Evolutionary conservation across 257 asterid genomes (phyloP).

Genomic region (Linderniella brevidens): DNA sequence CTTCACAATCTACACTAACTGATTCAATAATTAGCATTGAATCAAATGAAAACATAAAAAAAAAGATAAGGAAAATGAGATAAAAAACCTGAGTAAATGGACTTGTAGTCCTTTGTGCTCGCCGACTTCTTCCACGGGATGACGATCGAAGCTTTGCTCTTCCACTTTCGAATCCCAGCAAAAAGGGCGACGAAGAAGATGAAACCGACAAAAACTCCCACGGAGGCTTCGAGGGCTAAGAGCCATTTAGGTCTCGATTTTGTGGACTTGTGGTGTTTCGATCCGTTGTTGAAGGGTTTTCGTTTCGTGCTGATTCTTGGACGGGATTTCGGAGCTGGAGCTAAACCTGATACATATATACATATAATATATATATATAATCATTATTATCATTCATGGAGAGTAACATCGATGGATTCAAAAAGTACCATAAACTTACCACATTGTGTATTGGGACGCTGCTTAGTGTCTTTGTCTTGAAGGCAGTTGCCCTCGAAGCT

Average conservation of each 20-base stretch:
- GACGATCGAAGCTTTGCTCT: conserved; percentile 46
- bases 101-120: conserved; percentile 45
- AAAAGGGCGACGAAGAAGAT: conserved; percentile 45
- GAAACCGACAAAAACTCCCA: conserved; percentile 57
- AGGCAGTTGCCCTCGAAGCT: conserved; percentile 48
- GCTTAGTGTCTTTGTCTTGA: conserved; percentile 34
- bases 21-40: neutral
- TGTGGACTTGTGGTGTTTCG: conserved; percentile 23
- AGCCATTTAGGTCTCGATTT: conserved; percentile 71
- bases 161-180: conserved; percentile 47
- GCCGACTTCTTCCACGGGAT: conserved; percentile 86
- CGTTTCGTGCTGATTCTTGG: conserved; percentile 23
- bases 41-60: neutral
- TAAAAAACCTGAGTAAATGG: conserved; percentile 48
- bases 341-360: conserved; percentile 17
- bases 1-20: conserved; percentile 44
- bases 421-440: conserved; percentile 14
- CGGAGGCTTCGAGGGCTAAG: conserved; percentile 52
- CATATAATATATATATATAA: conserved; percentile 1
- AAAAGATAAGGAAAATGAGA: neutral
- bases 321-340: conserved; percentile 26
- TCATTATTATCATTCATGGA: neutral
- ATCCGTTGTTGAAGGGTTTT: conserved; percentile 23
- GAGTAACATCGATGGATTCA: too few relatives aligned
- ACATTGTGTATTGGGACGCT: conserved; percentile 34